phyloP scores from a whole-genome alignment of 352 stramenopile genomes.

The Globisporangium paroecandrum region DNA sequence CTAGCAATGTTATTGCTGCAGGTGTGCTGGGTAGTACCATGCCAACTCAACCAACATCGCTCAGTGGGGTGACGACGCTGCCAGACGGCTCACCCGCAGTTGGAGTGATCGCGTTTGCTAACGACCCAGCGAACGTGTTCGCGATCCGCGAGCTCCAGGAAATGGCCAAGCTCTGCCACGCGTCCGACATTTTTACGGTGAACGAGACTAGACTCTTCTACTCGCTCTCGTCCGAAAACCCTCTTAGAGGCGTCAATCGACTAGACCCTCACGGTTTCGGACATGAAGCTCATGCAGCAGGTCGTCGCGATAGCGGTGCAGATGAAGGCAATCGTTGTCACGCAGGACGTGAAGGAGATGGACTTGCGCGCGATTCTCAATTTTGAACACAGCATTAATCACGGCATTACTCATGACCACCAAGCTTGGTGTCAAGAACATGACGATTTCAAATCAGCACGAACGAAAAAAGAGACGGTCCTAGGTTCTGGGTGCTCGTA shows the following conservation, averaged over 20 bases:
- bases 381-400: too few species aligned
- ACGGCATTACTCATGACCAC: too few species aligned
- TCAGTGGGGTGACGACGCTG: background rate
- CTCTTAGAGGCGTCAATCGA: background rate
- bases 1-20: background rate
- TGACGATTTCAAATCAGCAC: too few species aligned
- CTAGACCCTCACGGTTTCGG: too few species aligned
- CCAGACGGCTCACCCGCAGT: background rate
- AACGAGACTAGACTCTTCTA: slow-evolving; percentile 51
- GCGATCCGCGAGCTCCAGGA: slow-evolving; percentile 33
- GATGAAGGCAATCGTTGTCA: too few species aligned
- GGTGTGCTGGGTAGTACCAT: background rate
- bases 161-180: slow-evolving; percentile 31
- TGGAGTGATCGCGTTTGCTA: background rate
- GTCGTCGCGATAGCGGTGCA: too few species aligned
- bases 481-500: too few species aligned
- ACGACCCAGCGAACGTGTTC: background rate
- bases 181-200: slow-evolving; percentile 53
- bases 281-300: too few species aligned
- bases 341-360: too few species aligned
- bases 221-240: slow-evolving; percentile 47
- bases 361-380: too few species aligned
- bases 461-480: too few species aligned
- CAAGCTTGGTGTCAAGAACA: too few species aligned
- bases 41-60: background rate